phyloP scores from a whole-genome alignment of 345 rosid genomes.

The Sisymbrium irio region DNA sequence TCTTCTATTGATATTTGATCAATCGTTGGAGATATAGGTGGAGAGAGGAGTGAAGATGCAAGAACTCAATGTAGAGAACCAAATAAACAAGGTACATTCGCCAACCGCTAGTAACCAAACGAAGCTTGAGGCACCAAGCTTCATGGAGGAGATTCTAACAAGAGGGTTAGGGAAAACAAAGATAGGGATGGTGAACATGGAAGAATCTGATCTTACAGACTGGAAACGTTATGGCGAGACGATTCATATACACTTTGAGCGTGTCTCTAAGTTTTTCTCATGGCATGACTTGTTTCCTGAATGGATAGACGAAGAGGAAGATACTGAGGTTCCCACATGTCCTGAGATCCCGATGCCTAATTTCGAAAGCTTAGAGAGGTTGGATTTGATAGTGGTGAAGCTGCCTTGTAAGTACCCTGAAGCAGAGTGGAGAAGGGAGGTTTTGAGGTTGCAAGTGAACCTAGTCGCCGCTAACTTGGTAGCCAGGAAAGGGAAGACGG shows the following conservation, averaged over 20 bases:
- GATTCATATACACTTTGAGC: conserved; percentile 48
- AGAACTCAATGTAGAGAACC: conserved; percentile 38
- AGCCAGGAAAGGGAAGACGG: conserved; percentile 55
- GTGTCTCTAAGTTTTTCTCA: conserved; percentile 53
- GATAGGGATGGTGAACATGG: conserved; percentile 86
- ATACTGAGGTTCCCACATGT: conserved; percentile 56
- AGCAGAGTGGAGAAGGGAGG: conserved; percentile 82
- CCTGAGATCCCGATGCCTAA: conserved; percentile 92
- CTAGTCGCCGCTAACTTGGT: conserved; percentile 66
- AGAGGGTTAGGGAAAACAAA: conserved; percentile 42
- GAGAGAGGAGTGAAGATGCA: conserved; percentile 66
- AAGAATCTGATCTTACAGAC: conserved; percentile 52
- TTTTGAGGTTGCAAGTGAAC: conserved; percentile 78
- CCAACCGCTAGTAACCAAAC: conserved; percentile 29
- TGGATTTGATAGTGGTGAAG: conserved; percentile 77
- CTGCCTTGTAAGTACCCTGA: conserved; percentile 78
- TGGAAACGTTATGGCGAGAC: conserved; percentile 66
- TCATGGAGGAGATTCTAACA: conserved; percentile 50
- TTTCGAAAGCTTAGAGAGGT: conserved; percentile 34
- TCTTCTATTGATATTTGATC: neutral
- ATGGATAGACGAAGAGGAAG: conserved; percentile 98
- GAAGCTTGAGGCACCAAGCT: conserved; percentile 59
- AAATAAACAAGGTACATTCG: conserved; percentile 6
- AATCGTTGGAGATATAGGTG: conserved; percentile 31
- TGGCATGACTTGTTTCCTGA: conserved; percentile 89